These are phyloP conservation scores for Metschnikowia chrysomelidarum DNA, from an alignment of 805 yeast genomes.

Conservation along the genomic window DNA sequence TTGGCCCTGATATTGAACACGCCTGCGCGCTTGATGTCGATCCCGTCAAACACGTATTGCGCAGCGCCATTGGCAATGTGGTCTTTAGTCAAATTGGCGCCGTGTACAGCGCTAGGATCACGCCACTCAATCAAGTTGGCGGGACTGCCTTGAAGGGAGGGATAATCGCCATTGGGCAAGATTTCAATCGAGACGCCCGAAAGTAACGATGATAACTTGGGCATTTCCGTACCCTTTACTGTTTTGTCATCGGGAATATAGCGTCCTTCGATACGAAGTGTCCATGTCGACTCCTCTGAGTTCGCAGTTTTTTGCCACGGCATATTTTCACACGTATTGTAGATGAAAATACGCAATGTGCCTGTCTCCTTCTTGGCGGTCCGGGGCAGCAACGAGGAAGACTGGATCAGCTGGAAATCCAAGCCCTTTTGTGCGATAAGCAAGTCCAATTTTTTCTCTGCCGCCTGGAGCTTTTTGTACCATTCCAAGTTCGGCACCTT, in stretches of 20 bases:
- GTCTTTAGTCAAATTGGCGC: constrained; percentile 20
- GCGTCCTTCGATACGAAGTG: constrained; percentile 85
- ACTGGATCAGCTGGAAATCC: constrained; percentile 71
- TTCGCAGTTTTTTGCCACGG: constrained; percentile 62
- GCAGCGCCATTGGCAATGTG: constrained; percentile 16
- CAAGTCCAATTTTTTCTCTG: constrained; percentile 82
- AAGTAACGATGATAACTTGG: constrained; percentile 50
- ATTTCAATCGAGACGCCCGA: constrained; percentile 85
- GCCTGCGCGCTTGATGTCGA: constrained; percentile 84
- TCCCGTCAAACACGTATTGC: constrained; percentile 65
- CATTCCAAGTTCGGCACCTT: constrained; percentile 67
- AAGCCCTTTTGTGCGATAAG: constrained; percentile 77
- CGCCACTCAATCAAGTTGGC: constrained; percentile 83
- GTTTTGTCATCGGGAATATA: constrained; percentile 41
- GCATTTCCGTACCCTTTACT: constrained; percentile 8
- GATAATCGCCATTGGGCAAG: constrained; percentile 39
- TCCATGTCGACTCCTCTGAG: constrained; percentile 61
- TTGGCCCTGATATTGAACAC: constrained; percentile 52
- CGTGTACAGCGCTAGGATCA: constrained; percentile 46
- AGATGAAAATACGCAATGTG: constrained; percentile 72
- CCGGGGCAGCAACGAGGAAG: constrained; percentile 38
- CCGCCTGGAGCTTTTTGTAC: constrained; percentile 68
- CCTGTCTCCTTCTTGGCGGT: constrained; percentile 48
- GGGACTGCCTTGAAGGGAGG: constrained; percentile 28
- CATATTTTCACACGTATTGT: constrained; percentile 81